Evolutionary conservation across 352 stramenopile species (phyloP), one percentile per base, ranked within the genome.

Genomic region (Phytophthora nicotianae): DNA sequence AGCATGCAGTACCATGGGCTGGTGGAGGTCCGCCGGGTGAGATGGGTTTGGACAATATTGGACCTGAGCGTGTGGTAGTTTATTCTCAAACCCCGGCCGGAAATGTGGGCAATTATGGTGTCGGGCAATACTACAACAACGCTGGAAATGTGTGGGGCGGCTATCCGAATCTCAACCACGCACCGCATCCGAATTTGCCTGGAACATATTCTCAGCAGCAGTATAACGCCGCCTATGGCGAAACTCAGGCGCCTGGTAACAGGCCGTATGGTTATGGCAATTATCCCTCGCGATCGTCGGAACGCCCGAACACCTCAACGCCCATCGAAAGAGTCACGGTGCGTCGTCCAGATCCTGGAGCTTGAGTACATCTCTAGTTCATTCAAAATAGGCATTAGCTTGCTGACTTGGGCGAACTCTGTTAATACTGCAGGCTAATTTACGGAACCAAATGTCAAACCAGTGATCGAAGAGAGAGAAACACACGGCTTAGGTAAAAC

Each of bases 51-150:
- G 63, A 72, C 21, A 72, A 46, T 35, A 46, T 58, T 46, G 59
- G 46, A 0, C 20, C 72, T 24, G 72, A 81, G 46, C 72, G 72
- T 4, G 61, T 77, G 27, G 72, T 77, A 20, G 72, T 75, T 24
- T 81, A 77, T 35, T 75, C 65, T 5, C 64, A 72, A 20, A 56
- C 61, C 6, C 59, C 55, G 11, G 19, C 41, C 9, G 51, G 17
- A 16, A 57, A 52, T 24, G 42, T 24, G 6, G 50, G 20, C 5
- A 37, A n/a, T 13, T 73, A 71, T 27, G 41, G 55, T 50, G 54
- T 50, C n/a, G 65, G 41, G 8, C 69, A 71, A 27, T 60, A 64
- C 55, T 68, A 68, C 58, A 66, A 52, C 43, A 66, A 63, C 56
- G 40, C 21, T 21, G 62, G 37, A 48, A 72, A 69, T 24, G 38